Percentiles rank a stretch among this genome's conserved stretches.
These are phyloP conservation scores for Manihot esculenta DNA, from an alignment of 441 rosid genomes.

Conservation along the genomic window DNA sequence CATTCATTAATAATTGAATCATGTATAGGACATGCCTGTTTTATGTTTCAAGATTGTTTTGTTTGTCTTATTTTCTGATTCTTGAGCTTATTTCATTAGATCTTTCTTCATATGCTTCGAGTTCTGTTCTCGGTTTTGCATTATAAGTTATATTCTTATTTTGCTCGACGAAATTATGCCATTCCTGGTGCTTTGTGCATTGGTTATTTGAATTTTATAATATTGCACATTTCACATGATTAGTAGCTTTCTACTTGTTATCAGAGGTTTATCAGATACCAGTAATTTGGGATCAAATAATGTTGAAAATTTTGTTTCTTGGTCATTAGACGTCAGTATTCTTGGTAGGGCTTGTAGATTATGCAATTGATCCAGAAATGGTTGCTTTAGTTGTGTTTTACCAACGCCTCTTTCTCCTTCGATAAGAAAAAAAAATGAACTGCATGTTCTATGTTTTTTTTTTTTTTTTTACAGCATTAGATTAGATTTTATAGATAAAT, in stretches of 20 bases:
- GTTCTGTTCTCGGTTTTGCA: background rate
- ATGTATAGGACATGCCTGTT: slow-evolving; percentile 20
- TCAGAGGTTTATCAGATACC: background rate
- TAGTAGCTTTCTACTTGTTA: background rate
- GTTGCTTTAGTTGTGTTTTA: background rate
- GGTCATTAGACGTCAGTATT: background rate
- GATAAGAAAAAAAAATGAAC: background rate
- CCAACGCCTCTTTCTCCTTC: background rate
- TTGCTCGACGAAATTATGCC: background rate
- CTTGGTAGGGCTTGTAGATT: background rate
- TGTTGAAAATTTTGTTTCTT: slow-evolving; percentile 3
- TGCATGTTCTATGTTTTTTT: background rate
- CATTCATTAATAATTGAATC: background rate
- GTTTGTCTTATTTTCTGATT: background rate
- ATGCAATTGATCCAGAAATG: slow-evolving; percentile 10
- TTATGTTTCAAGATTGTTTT: slow-evolving; percentile 12
- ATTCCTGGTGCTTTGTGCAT: background rate
- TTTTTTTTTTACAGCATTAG: background rate
- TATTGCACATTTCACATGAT: background rate
- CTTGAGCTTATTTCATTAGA: slow-evolving; percentile 6
- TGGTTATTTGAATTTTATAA: background rate
- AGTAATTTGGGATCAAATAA: slow-evolving; percentile 7
- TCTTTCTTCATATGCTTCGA: slow-evolving; percentile 16
- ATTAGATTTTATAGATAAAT: too few relatives aligned
- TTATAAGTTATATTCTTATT: background rate